phyloP scores from a whole-genome alignment of 345 rosid genomes.

The Eucalyptus melliodora region DNA sequence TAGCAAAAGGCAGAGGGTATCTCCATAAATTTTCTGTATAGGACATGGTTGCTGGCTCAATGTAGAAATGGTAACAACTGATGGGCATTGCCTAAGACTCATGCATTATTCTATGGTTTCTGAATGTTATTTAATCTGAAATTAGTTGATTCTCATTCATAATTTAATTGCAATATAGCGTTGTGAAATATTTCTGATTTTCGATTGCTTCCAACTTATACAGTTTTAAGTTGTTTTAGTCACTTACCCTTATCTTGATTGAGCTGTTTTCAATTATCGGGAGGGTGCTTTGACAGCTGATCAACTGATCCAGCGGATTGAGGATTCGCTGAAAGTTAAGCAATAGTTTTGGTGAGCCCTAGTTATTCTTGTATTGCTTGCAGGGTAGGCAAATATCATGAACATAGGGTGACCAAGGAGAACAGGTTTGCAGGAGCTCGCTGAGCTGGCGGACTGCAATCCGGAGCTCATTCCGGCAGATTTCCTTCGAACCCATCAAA shows the following conservation, averaged over 20 bases:
- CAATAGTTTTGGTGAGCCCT: conserved; percentile 22
- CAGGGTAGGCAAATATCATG: neutral
- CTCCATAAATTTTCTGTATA: neutral
- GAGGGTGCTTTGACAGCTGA: conserved; percentile 74
- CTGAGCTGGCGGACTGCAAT: conserved; percentile 65
- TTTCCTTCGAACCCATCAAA: conserved; percentile 72
- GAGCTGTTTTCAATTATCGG: neutral
- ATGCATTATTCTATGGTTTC: neutral
- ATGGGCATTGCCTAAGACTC: neutral
- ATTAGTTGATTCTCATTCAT: neutral
- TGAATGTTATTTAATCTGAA: neutral
- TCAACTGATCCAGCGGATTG: conserved; percentile 48
- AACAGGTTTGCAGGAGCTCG: conserved; percentile 68
- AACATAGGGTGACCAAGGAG: conserved; percentile 58
- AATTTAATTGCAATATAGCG: neutral
- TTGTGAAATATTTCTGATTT: neutral
- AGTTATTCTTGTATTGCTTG: neutral
- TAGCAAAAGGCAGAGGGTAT: neutral
- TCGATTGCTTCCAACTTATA: neutral
- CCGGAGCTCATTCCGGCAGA: conserved; percentile 66
- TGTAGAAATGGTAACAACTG: no score
- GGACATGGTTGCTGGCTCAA: neutral
- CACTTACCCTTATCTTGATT: neutral
- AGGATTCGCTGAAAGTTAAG: conserved; percentile 53
- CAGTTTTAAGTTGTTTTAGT: neutral